Percentiles rank a stretch among this genome's conserved stretches.
These are phyloP conservation scores for Metschnikowia orientalis DNA, from an alignment of 805 yeast genomes.

Conservation along the genomic window DNA sequence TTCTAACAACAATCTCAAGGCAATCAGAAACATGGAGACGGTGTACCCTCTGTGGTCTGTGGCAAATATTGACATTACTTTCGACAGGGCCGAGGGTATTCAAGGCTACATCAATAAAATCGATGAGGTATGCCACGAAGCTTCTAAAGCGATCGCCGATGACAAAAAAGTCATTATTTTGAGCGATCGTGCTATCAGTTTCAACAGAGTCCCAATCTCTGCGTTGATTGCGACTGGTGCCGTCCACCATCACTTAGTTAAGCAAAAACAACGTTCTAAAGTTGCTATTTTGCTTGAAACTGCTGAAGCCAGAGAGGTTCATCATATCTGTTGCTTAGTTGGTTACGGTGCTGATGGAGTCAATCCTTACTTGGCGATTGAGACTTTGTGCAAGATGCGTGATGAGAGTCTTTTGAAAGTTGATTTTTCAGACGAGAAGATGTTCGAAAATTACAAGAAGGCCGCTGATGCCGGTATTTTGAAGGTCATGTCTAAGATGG, in stretches of 20 bases:
- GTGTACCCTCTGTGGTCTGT: constrained; percentile 87
- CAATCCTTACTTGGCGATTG: constrained; percentile 90
- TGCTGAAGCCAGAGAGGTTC: constrained; percentile 97
- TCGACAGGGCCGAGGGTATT: constrained; percentile 75
- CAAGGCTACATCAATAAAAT: constrained; percentile 80
- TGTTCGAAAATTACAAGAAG: constrained; percentile 73
- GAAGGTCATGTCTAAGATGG: constrained; percentile 99
- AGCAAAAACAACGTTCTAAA: constrained; percentile 93
- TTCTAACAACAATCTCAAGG: constrained; percentile 65
- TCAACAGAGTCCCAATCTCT: constrained; percentile 71
- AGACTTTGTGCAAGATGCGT: constrained; percentile 81
- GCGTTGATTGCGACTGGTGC: constrained; percentile 94
- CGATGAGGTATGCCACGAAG: constrained; percentile 82
- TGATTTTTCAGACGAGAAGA: constrained; percentile 51
- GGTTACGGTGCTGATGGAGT: constrained; percentile 98
- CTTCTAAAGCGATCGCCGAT: constrained; percentile 76
- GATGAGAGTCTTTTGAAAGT: constrained; percentile 65
- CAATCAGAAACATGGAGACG: constrained; percentile 64
- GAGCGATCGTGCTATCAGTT: constrained; percentile 61
- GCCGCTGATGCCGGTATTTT: constrained; percentile 88
- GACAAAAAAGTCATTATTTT: constrained; percentile 71
- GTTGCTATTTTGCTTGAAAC: constrained; percentile 90
- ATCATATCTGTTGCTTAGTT: constrained; percentile 87
- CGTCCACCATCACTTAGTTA: constrained; percentile 92
- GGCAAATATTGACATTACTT: constrained; percentile 82